A percentile compares a stretch with the other conserved stretches of the same genome.
These are phyloP conservation scores for Suhomyces yuchorum DNA, from an alignment of 1,139 yeast genomes.

Conservation along the genomic window DNA sequence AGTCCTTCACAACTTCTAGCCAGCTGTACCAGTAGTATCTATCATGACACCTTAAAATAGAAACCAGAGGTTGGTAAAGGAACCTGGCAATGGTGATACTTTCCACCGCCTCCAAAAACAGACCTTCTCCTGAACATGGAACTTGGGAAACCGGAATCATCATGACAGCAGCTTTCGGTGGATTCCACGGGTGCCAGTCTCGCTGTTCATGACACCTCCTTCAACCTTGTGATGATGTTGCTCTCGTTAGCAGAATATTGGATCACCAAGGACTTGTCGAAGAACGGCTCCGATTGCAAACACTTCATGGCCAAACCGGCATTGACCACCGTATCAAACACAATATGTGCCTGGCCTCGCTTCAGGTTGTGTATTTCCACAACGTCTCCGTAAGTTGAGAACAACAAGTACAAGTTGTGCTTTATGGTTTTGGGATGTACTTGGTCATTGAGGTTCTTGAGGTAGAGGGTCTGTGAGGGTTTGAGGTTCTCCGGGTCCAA, in stretches of 20 bases:
- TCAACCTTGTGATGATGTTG: slow-evolving; percentile 17
- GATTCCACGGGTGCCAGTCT: background rate
- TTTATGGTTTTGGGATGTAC: slow-evolving; percentile 49
- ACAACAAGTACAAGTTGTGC: slow-evolving; percentile 60
- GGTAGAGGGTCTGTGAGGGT: slow-evolving; percentile 56
- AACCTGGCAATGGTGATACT: too few species aligned
- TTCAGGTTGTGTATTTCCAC: slow-evolving; percentile 52
- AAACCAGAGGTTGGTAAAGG: too few species aligned
- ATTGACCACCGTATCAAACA: slow-evolving; percentile 49
- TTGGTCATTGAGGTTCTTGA: slow-evolving; percentile 68
- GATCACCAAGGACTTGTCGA: slow-evolving; percentile 58
- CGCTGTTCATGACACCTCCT: background rate
- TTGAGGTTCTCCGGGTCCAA: slow-evolving; percentile 17
- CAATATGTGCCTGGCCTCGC: slow-evolving; percentile 80
- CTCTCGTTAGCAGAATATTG: slow-evolving; percentile 49
- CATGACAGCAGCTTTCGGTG: too few species aligned
- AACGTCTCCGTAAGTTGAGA: slow-evolving; percentile 70
- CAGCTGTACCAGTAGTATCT: too few species aligned
- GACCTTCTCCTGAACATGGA: too few species aligned
- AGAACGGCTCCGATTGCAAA: slow-evolving; percentile 51
- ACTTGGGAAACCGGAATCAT: too few species aligned
- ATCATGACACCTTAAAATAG: too few species aligned
- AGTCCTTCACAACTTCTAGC: too few species aligned
- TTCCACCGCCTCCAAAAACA: too few species aligned
- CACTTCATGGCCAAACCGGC: slow-evolving; percentile 57